Evolutionary conservation across 805 yeast species (phyloP).

Genomic region (Kodamaea leandrae): DNA sequence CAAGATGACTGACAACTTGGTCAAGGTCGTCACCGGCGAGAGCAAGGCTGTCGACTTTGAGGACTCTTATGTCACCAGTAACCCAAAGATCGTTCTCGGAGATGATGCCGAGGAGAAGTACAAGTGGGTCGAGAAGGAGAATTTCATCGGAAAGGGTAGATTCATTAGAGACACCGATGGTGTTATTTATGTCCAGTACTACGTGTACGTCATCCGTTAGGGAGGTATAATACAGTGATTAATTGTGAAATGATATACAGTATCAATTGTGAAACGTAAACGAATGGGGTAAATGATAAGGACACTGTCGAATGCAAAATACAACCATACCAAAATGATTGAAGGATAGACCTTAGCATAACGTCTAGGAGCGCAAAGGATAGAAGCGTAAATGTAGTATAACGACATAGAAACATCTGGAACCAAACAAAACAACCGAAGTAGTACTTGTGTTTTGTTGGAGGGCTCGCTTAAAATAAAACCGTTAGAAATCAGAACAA

Average conservation of each 20-base stretch:
- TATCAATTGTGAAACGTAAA: too few species aligned
- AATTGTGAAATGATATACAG: background rate
- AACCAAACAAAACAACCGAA: too few species aligned
- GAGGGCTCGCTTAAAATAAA: too few species aligned
- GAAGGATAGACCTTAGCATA: too few species aligned
- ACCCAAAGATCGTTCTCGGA: slow-evolving; percentile 45
- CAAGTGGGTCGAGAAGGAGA: slow-evolving; percentile 50
- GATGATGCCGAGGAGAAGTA: slow-evolving; percentile 41
- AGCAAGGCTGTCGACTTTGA: slow-evolving; percentile 34
- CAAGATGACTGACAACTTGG: slow-evolving; percentile 32
- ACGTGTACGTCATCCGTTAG: slow-evolving; percentile 37
- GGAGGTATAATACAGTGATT: background rate
- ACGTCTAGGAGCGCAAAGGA: too few species aligned
- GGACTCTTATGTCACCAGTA: slow-evolving; percentile 49
- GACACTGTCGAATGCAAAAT: too few species aligned
- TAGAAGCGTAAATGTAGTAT: too few species aligned
- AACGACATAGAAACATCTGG: too few species aligned
- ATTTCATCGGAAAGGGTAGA: slow-evolving; percentile 58
- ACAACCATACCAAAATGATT: too few species aligned
- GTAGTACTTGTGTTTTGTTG: too few species aligned
- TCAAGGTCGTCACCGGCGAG: slow-evolving; percentile 34
- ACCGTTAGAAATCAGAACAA: too few species aligned
- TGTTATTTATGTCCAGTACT: slow-evolving; percentile 53
- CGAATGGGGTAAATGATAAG: too few species aligned
- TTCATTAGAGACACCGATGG: slow-evolving; percentile 49